phyloP scores from a whole-genome alignment of 148 eudicot species.

The Oxyria digyna region DNA sequence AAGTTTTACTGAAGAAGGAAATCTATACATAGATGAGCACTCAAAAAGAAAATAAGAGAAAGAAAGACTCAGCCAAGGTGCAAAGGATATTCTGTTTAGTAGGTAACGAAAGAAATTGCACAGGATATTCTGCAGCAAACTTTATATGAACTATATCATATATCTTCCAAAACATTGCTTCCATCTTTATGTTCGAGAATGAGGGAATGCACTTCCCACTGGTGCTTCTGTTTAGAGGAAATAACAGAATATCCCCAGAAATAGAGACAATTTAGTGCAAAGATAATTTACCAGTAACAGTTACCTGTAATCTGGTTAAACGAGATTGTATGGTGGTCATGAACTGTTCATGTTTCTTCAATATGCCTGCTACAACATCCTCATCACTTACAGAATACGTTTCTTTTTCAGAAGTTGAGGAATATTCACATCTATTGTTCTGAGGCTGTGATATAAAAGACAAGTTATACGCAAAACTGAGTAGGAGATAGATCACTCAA shows the following conservation, averaged over 20 bases:
- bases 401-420: constrained; percentile 37
- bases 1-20: no score
- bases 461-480: not conserved
- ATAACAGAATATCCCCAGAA: not conserved
- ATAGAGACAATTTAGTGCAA: not conserved
- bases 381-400: constrained; percentile 37
- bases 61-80: no score
- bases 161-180: not conserved
- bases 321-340: constrained; percentile 79
- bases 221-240: not conserved
- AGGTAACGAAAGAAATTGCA: not conserved
- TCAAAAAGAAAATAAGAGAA: no score
- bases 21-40: no score
- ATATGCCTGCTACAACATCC: constrained; percentile 49
- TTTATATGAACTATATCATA: no score
- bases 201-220: not conserved
- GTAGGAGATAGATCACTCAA: constrained; percentile 2
- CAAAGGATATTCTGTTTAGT: not conserved
- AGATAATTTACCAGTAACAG: not conserved
- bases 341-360: constrained; percentile 69
- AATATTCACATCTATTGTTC: constrained; percentile 25
- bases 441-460: constrained; percentile 1
- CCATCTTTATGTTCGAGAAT: not conserved
- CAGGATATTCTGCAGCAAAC: not conserved
- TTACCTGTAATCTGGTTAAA: constrained; percentile 75